These are phyloP conservation scores for Colletotrichum zoysiae DNA, from an alignment of 2,329 filamentous ascomycete genomes.

Conservation along the genomic window DNA sequence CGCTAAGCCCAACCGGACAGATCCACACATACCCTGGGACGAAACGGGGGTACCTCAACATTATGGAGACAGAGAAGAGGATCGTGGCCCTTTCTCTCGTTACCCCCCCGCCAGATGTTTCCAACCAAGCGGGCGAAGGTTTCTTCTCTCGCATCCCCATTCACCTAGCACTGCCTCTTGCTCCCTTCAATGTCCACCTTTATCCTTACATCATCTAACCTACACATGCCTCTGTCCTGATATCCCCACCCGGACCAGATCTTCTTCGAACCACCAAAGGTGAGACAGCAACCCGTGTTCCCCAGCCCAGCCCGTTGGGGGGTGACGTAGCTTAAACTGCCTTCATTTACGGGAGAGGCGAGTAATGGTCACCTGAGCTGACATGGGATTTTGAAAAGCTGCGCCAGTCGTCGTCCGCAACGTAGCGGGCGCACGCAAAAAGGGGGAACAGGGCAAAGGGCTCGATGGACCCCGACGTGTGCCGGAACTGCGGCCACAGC, in stretches of 20 bases:
- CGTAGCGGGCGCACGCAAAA: no score
- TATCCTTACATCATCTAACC: constrained; percentile 34
- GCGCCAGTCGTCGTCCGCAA: neutral
- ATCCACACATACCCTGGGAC: constrained; percentile 24
- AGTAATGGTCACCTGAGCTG: neutral
- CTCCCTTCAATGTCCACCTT: constrained; percentile 18
- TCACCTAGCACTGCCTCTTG: constrained; percentile 7
- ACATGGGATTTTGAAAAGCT: constrained; percentile 8
- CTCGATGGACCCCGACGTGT: constrained; percentile 35
- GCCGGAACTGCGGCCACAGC: constrained; percentile 38
- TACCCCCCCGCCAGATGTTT: neutral
- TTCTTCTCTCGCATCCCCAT: constrained; percentile 27
- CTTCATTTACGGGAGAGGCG: neutral
- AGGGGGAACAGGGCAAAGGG: no score
- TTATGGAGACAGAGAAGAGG: constrained; percentile 18
- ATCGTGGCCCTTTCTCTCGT: constrained; percentile 23
- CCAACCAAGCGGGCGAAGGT: constrained; percentile 18
- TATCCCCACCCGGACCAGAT: constrained; percentile 21
- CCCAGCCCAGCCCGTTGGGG: neutral
- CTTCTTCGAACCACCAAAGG: constrained; percentile 15
- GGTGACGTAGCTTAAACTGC: neutral
- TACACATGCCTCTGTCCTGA: constrained; percentile 10
- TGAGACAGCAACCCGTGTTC: constrained; percentile 8
- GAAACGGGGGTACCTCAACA: constrained; percentile 1
- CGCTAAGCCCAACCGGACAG: constrained; percentile 3